Conservation (phyloP, 257 asterid genomes). For the Solanum commersonii region DNA sequence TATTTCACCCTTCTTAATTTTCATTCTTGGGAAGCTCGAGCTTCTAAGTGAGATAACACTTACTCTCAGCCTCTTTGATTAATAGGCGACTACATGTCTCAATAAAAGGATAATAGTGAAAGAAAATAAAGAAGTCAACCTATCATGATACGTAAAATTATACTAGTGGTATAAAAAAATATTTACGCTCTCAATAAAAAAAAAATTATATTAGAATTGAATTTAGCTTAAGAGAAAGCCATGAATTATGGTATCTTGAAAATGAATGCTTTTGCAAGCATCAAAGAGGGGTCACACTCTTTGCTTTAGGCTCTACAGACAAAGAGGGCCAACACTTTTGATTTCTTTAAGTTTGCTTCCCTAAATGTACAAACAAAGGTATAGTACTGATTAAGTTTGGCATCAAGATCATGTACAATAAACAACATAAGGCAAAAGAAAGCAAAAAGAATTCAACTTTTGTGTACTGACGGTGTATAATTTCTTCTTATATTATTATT, state of each 20-base stretch:
- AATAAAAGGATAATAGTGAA: neutral
- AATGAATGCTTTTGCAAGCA: slow-evolving; percentile 19
- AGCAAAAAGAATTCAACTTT: neutral
- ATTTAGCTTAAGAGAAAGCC: neutral
- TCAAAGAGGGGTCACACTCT: slow-evolving; percentile 6
- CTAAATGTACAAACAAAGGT: slow-evolving; percentile 29
- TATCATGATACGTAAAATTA: neutral
- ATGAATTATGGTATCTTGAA: slow-evolving; percentile 9
- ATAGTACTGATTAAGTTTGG: slow-evolving; percentile 57
- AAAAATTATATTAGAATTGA: neutral
- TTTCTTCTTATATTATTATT: neutral
- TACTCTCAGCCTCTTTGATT: neutral
- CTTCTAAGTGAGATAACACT: neutral
- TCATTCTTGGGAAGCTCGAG: neutral
- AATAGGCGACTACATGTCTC: neutral
- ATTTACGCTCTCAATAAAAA: neutral
- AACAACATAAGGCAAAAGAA: neutral
- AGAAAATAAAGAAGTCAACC: neutral
- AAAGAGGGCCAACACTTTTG: slow-evolving; percentile 28
- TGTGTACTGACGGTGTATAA: neutral
- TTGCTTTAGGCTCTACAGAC: slow-evolving; percentile 32
- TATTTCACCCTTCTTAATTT: neutral
- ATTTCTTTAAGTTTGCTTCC: slow-evolving; percentile 32
- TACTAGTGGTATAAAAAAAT: neutral
- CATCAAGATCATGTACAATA: slow-evolving; percentile 27